Evolutionary conservation across 768 basidiomycete genomes (phyloP), one percentile per base, ranked within the genome.

Genomic region (Rhodotorula toruloides): DNA sequence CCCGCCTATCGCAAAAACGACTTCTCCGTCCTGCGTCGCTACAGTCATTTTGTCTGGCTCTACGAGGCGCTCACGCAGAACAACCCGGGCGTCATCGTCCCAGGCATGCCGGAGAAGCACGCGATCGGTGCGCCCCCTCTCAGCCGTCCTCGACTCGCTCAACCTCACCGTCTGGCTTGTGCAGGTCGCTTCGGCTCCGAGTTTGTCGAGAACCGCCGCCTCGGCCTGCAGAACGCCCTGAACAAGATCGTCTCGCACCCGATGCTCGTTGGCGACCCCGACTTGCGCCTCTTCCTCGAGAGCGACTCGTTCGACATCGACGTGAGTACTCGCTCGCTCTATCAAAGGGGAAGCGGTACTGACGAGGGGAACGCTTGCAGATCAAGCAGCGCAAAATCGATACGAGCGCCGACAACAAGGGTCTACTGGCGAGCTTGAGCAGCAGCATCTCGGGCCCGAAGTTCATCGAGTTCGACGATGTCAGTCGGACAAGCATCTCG

Each of bases 31-130:
- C 85, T 99, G 2, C 84, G 96, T n/a, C 86, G 96, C 39, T 99
- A 96, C 78, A 91, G 90, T 11, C 94, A 99, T 78, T 99, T 98
- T 74, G 83, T 97, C 27, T 98, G 96, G 96, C 78, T 99, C 1
- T 96, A 90, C 77, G 91, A 92, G 74, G 85, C 87, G 0, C 83
- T 99, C 3, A 87, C 86, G 0, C 76, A 79, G 72, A 97, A 97
- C 78, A 98, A 98, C 75, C 93, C 94, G 6, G 96, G 96, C 14
- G 92, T 98, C 4, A 88, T 98, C 44, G 91, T 99, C 0, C 96
- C 96, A 13, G 94, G 94, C 0, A 89, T 88, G 10, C 96, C 96
- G 0, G 96, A 94, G 77, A 99, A 99, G 81, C 90, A 88, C 67
- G 80, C 90, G 0, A 90, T 96, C 72, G 91, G 80, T 73, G 46